Conservation (phyloP, 2,329 filamentous ascomycete genomes). For the Claviceps africana region DNA sequence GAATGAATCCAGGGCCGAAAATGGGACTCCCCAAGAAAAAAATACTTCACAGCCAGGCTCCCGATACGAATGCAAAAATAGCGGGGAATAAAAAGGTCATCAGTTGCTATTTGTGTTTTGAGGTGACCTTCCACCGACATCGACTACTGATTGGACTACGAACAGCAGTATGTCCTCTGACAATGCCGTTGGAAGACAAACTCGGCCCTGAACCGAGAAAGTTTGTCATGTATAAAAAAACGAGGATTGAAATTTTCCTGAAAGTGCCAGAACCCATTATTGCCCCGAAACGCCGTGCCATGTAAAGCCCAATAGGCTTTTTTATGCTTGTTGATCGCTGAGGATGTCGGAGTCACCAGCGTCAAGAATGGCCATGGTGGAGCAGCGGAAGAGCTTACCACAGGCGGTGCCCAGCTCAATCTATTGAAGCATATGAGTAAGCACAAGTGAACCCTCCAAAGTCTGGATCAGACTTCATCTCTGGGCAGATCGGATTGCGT, state of each 20-base stretch:
- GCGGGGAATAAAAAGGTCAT: slow-evolving; percentile 7
- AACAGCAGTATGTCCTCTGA: slow-evolving; percentile 9
- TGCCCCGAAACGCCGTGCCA: slow-evolving; percentile 32
- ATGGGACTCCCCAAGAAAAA: no score
- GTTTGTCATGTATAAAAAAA: slow-evolving; percentile 15
- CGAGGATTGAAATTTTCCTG: slow-evolving; percentile 22
- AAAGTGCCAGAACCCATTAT: slow-evolving; percentile 20
- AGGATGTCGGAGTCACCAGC: slow-evolving; percentile 98
- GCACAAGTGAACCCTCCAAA: slow-evolving; percentile 72
- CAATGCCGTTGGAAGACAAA: background rate
- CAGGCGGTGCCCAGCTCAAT: slow-evolving; percentile 97
- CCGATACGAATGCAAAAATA: background rate
- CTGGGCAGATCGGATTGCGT: slow-evolving; percentile 47
- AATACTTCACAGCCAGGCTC: background rate
- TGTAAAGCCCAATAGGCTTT: slow-evolving; percentile 11
- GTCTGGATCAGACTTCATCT: slow-evolving; percentile 75
- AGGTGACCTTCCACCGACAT: slow-evolving; percentile 6
- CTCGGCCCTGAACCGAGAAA: slow-evolving; percentile 8
- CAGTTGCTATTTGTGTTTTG: slow-evolving; percentile 10
- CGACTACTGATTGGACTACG: background rate
- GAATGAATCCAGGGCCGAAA: no score
- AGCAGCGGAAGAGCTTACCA: slow-evolving; percentile 98
- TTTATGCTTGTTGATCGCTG: slow-evolving; percentile 55
- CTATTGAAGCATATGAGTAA: slow-evolving; percentile 45
- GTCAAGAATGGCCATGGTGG: slow-evolving; percentile 92